Conservation (phyloP, 2,329 filamentous ascomycete genomes). For the Zelopaecilomyces penicillatus region DNA sequence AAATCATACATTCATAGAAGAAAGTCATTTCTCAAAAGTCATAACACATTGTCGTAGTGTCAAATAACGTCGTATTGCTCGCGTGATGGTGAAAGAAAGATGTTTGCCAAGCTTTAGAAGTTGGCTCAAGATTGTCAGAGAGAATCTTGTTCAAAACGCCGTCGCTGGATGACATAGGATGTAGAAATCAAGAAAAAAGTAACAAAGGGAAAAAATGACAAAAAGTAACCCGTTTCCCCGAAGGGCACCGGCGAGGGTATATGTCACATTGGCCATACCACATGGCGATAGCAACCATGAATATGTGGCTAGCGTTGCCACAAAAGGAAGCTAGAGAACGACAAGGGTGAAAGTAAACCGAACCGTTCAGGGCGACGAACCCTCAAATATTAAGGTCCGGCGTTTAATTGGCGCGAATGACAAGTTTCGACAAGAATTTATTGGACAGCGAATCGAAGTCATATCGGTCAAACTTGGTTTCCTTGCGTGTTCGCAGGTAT, state of each 20-base stretch:
- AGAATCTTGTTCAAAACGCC: slow-evolving; percentile 34
- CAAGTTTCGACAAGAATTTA: slow-evolving; percentile 93
- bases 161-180: slow-evolving; percentile 34
- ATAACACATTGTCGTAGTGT: slow-evolving; percentile 23
- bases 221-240: slow-evolving; percentile 1
- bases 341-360: too few relatives aligned
- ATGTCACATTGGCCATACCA: slow-evolving; percentile 7
- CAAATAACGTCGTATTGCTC: slow-evolving; percentile 22
- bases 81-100: slow-evolving; percentile 15
- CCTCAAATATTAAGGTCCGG: not conserved
- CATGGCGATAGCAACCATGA: not conserved
- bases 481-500: slow-evolving; percentile 73
- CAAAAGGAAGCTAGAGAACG: not conserved
- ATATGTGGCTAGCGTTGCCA: not conserved
- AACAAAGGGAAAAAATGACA: slow-evolving; percentile 19
- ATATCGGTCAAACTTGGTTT: slow-evolving; percentile 76
- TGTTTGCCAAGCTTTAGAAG: slow-evolving; percentile 12
- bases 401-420: slow-evolving; percentile 80
- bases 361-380: too few relatives aligned
- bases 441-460: slow-evolving; percentile 95
- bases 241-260: slow-evolving; percentile 8
- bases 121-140: slow-evolving; percentile 22
- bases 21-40: slow-evolving; percentile 28
- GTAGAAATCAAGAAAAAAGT: slow-evolving; percentile 28
- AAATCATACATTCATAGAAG: slow-evolving; percentile 34